These are phyloP conservation scores for Fusarium sterilihyphosum DNA, from an alignment of 2,329 filamentous ascomycete genomes.

Conservation along the genomic window DNA sequence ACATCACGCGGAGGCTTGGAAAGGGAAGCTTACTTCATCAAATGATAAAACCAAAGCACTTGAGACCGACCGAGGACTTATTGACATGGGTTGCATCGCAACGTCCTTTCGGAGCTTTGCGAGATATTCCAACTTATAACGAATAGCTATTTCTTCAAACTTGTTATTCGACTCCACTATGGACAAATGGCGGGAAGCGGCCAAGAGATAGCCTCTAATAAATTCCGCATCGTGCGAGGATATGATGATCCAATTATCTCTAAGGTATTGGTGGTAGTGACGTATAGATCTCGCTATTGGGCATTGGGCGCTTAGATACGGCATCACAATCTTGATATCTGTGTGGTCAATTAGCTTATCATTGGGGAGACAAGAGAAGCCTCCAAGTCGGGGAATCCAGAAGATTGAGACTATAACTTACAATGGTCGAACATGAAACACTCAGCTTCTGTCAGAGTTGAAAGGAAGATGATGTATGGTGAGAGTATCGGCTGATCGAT, in stretches of 20 bases:
- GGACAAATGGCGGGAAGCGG: not conserved
- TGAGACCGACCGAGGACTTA: not conserved
- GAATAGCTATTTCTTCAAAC: not conserved
- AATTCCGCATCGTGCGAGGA: not conserved
- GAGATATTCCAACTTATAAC: not conserved
- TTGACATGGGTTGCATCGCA: not conserved
- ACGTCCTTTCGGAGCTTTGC: not conserved
- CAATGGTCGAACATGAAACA: not conserved
- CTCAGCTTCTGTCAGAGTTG: not conserved
- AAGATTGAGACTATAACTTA: fast-evolving
- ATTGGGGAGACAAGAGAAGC: fast-evolving
- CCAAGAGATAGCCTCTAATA: not conserved
- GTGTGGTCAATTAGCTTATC: not conserved
- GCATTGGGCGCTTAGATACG: not conserved
- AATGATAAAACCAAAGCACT: not conserved
- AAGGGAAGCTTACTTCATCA: not conserved
- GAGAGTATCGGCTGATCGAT: not conserved
- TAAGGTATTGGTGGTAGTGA: not conserved
- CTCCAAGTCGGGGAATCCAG: fast-evolving
- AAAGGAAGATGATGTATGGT: not conserved
- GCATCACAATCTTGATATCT: not conserved
- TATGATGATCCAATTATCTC: not conserved
- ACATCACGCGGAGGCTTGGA: no score
- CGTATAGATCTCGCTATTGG: not conserved
- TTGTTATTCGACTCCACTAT: not conserved